Conservation (phyloP, 768 basidiomycete species). For the Lactifluus piperatus region DNA sequence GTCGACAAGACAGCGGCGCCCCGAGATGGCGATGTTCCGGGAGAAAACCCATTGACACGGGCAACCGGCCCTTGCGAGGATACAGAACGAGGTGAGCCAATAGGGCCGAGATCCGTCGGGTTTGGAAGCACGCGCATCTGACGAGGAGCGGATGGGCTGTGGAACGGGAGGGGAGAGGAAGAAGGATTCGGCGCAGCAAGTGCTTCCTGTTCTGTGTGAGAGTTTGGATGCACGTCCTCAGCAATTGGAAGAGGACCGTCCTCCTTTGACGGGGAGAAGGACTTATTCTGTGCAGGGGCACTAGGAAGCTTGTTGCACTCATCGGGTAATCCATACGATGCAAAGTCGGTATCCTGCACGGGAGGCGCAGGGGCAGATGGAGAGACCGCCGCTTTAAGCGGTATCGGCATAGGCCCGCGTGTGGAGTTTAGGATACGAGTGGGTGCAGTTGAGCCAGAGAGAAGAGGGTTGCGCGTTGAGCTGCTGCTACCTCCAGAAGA, state of each 20-base stretch:
- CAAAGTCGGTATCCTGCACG: slow-evolving; percentile 66
- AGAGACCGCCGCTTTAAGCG: slow-evolving; percentile 62
- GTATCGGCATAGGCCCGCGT: slow-evolving; percentile 57
- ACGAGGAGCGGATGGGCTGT: slow-evolving; percentile 41
- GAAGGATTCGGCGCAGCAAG: slow-evolving; percentile 18
- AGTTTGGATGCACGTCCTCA: slow-evolving; percentile 4
- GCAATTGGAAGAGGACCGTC: slow-evolving; percentile 5
- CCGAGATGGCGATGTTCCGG: slow-evolving; percentile 49
- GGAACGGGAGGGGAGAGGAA: slow-evolving; percentile 47
- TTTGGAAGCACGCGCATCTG: slow-evolving; percentile 32
- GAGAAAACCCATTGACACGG: slow-evolving; percentile 41
- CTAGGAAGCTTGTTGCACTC: slow-evolving; percentile 41
- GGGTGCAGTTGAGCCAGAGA: slow-evolving; percentile 61
- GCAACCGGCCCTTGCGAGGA: slow-evolving; percentile 29
- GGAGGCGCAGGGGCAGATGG: slow-evolving; percentile 77
- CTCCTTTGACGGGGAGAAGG: slow-evolving; percentile 11
- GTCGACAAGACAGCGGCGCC: slow-evolving; percentile 37
- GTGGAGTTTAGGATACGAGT: slow-evolving; percentile 40
- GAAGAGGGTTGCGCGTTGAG: slow-evolving; percentile 27
- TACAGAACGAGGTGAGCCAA: slow-evolving; percentile 59
- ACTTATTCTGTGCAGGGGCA: slow-evolving; percentile 33
- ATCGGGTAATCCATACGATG: slow-evolving; percentile 58
- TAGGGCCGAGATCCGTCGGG: slow-evolving; percentile 64
- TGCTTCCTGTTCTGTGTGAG: slow-evolving; percentile 4
- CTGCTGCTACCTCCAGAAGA: slow-evolving; percentile 14